A percentile compares a stretch with the other conserved stretches of the same genome.
phyloP scores from a whole-genome alignment of 2,329 filamentous ascomycete genomes.

The Myrmaecium sp. region DNA sequence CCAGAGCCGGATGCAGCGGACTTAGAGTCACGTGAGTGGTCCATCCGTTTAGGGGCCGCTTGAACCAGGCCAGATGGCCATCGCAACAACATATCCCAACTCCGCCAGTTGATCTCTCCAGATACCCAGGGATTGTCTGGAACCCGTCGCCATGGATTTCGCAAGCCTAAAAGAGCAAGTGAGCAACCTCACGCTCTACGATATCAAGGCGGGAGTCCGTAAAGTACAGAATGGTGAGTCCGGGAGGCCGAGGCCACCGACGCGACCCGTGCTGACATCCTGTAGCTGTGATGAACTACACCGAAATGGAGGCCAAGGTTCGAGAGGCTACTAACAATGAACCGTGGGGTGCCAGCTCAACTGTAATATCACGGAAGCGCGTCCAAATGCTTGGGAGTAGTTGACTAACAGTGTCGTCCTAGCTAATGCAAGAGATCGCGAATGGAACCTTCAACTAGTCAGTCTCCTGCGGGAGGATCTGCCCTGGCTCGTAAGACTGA shows the following conservation, averaged over 20 bases:
- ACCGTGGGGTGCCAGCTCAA: no score
- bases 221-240: slow-evolving; percentile 85
- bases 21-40: no score
- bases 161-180: slow-evolving; percentile 72
- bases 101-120: background rate
- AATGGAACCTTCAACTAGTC: slow-evolving; percentile 98
- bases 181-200: slow-evolving; percentile 83
- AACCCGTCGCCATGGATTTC: slow-evolving; percentile 54
- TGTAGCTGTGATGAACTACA: slow-evolving; percentile 92
- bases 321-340: slow-evolving; percentile 98
- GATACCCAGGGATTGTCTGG: no score
- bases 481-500: slow-evolving; percentile 9
- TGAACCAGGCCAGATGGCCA: no score
- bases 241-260: background rate
- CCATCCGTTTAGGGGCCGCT: no score
- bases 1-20: no score
- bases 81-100: background rate
- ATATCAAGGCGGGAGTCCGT: slow-evolving; percentile 83
- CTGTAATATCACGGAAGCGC: background rate
- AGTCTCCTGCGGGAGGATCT: slow-evolving; percentile 22
- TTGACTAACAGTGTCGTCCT: slow-evolving; percentile 77
- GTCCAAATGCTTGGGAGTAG: slow-evolving; percentile 2
- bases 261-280: slow-evolving; percentile 11
- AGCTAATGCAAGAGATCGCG: slow-evolving; percentile 93
- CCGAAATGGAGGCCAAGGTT: slow-evolving; percentile 69